Percentiles rank a stretch among this genome's conserved stretches.
These are phyloP conservation scores for Cantharellus anzutake DNA, from an alignment of 768 basidiomycete genomes.

Conservation along the genomic window DNA sequence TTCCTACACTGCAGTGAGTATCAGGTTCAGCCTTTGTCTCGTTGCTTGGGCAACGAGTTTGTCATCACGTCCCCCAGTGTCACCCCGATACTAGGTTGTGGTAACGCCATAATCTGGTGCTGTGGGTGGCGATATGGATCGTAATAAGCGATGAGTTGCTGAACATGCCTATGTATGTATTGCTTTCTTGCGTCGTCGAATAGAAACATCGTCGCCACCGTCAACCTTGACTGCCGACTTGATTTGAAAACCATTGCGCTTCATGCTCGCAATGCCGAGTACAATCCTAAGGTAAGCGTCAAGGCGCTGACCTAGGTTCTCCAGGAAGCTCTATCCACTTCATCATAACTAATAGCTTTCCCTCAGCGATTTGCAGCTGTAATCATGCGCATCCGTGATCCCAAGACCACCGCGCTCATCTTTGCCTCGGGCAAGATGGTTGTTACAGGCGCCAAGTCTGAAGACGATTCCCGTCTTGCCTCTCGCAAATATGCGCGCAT, in stretches of 20 bases:
- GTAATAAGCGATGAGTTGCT: background rate
- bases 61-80: no score
- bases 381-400: slow-evolving; percentile 99
- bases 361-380: slow-evolving; percentile 98
- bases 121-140: no score
- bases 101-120: no score
- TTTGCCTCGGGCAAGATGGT: slow-evolving; percentile 99
- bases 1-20: slow-evolving; percentile 80
- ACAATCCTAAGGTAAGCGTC: slow-evolving; percentile 90
- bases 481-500: slow-evolving; percentile 98
- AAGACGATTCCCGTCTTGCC: slow-evolving; percentile 91
- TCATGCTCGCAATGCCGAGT: slow-evolving; percentile 96
- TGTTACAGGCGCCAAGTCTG: slow-evolving; percentile 97
- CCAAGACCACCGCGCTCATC: slow-evolving; percentile 97
- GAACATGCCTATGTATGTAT: background rate
- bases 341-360: background rate
- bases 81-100: no score
- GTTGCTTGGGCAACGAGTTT: background rate
- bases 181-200: background rate
- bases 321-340: background rate
- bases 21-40: background rate
- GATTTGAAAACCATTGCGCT: slow-evolving; percentile 97
- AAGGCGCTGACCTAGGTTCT: slow-evolving; percentile 15
- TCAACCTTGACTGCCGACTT: slow-evolving; percentile 89
- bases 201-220: slow-evolving; percentile 91